Base-by-base conservation (phyloP, 208 protist genomes). In the Acanthamoeba healyi region DNA sequence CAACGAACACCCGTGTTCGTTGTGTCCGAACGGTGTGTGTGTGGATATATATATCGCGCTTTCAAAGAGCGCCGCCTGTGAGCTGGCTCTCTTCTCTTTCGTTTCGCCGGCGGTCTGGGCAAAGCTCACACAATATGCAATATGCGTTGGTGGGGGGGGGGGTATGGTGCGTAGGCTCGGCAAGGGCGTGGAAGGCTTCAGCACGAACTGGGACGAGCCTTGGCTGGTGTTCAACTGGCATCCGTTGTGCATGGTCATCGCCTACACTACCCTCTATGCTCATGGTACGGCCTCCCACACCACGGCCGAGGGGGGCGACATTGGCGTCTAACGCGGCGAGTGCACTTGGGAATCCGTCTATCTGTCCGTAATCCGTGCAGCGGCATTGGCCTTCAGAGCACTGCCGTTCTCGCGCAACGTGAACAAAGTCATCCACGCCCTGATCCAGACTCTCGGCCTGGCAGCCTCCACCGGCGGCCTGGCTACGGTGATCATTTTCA, bases 171-270 rank as follows among this genome's bases (percentile, higher is more conserved):
- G 15, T 19, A 74, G 65, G 65, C 65, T 74, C 17, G 65, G 65
- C 9, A 74, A 74, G 36, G 65, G 65, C 29, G 65, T 74, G 1
- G 65, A 74, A 44, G 65, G 65, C 34, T 74, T 74, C 36, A 34
- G 65, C 0, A 74, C 65, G 36, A 42, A 42, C 36, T 74, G 65
- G 65, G 65, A 74, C 65, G 65, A 74, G 65, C 65, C 65, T 2
- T 74, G 65, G 65, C 36, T 74, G 34, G 65, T 74, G 34, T 74
- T 74, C 34, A 74, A 74, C 17, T 74, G 65, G 65, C 65, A 74
- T 34, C 65, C 65, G 29, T 19, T 74, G 65, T 74, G 65, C 65
- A 74, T 74, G 65, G 1, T 74, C 65, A 19, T 74, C 36, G 65
- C 65, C 65, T 74, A 74, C 65, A 26, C 65, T 19, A 74, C 65